Percentiles rank a stretch among this genome's conserved stretches.
Conservation (phyloP, 768 basidiomycete genomes). For the Kwoniella dendrophila region DNA sequence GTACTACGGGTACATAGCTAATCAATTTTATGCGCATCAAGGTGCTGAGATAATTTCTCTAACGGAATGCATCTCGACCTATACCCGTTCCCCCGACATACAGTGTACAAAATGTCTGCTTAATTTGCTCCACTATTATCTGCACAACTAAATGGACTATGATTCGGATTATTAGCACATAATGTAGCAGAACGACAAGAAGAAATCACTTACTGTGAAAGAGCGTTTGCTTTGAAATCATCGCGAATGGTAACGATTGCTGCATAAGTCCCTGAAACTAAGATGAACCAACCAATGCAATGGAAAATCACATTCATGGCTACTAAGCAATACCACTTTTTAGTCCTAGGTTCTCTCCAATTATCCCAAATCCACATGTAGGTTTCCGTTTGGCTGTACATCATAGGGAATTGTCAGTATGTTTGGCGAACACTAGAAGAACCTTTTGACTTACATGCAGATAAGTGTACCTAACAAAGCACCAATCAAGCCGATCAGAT, state of each 20-base stretch:
- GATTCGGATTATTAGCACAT: not conserved
- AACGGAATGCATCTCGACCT: too few species aligned
- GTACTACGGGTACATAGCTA: too few species aligned
- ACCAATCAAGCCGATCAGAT: slow-evolving; percentile 43
- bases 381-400: slow-evolving; percentile 30
- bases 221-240: slow-evolving; percentile 3
- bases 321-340: slow-evolving; percentile 2
- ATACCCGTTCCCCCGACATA: too few species aligned
- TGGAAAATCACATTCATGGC: slow-evolving; percentile 14
- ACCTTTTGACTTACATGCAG: slow-evolving; percentile 31
- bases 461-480: slow-evolving; percentile 43
- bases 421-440: not conserved
- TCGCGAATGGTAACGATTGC: slow-evolving; percentile 12
- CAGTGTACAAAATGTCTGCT: too few species aligned
- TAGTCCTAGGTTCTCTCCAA: slow-evolving; percentile 12
- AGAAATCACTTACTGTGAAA: slow-evolving; percentile 11
- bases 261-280: slow-evolving; percentile 19
- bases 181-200: not conserved
- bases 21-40: too few species aligned
- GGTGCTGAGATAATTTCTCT: too few species aligned
- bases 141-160: slow-evolving; percentile 20
- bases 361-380: slow-evolving; percentile 51
- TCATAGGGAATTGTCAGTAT: not conserved
- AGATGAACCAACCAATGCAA: slow-evolving; percentile 21
- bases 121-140: slow-evolving; percentile 11